Base-by-base conservation (phyloP, 495 filamentous ascomycete species). In the Penicillium simplicissimum region DNA sequence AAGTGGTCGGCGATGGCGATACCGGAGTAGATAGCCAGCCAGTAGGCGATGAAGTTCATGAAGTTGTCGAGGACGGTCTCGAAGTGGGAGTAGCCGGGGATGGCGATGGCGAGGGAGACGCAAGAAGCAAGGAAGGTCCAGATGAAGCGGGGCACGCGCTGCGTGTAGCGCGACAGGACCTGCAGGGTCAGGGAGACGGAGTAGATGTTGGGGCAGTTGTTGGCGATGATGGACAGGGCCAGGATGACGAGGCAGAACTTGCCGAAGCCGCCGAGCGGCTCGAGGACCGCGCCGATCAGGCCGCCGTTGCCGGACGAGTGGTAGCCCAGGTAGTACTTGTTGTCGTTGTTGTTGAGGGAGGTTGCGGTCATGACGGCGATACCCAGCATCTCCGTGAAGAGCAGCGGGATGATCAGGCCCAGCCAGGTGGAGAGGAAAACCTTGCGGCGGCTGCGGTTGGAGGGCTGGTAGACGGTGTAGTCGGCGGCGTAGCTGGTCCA, bases 121-220 rank as follows among this genome's bases (percentile, higher is more conserved):
- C 80, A 78, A 0, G 90, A 90, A 47, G 81, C 87, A 33, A 91
- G 60, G 57, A 88, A 79, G 0, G 86, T 88, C 89, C 88, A 95
- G 58, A 93, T 62, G 71, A 91, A 93, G 6, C 91, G 86, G 17
- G 91, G 91, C 6, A 96, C 84, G 45, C 78, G 79, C 70, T 87
- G 86, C 14, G 87, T 85, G 69, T 78, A 81, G 42, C 81, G 81
- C 19, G 82, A 84, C 34, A 96, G 71, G 11, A 92, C 82, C 71
- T 94, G 90, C 52, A 94, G 80, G 34, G 87, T 87, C 25, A 96
- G 81, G 3, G 84, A 84, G 45, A 95, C 86, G 38, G 89, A 91
- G 80, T 96, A 96, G 66, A 92, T 89, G 77, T 89, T 92, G n/a
- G 94, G 91, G 76, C 88, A 92, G 78, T 93, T 93, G 79, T 89